Evolutionary conservation across 2,329 filamentous ascomycete species (phyloP), one percentile per base, ranked within the genome.

Genomic region (Cryphonectria nitschkei): DNA sequence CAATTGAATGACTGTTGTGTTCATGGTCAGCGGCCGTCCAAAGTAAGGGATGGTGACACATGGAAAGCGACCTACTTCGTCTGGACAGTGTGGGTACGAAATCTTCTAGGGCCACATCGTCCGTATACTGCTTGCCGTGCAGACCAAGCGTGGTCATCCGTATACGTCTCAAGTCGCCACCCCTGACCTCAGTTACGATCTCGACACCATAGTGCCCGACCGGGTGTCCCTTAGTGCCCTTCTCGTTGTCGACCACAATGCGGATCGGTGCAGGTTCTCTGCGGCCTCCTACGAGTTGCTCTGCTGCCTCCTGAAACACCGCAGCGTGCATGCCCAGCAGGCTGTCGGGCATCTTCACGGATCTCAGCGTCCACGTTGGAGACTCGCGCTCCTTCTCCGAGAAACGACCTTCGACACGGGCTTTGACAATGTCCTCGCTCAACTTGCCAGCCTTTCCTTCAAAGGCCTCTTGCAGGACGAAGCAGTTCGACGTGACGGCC

Each of bases 351-450:
- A 90, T 87, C 71, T 86, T 88, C 19, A 89, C 87, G 29, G 90
- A 92, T 52, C 94, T 89, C 43, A 97, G 87, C 43, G 92, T 92
- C 94, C 94, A 98, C 75, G 88, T 89, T 22, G 90, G 86, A 71
- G 91, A 88, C 79, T 97, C 94, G 71, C 95, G 89, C 82, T 97
- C 93, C n/a, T 84, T 80, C 78, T 97, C 94, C 0, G 92, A 84
- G 76, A 97, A 97, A 14, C 95, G 89, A 7, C 90, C 92, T 80
- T 98, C 95, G 19, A 98, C 89, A 74, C 91, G 90, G 11, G 95
- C 94, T 81, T 95, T 97, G 64, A 90, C 89, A 16, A 98, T 86
- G 74, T 98, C 96, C 80, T 98, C 95, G 39, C 90, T 89, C 81
- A 93, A 90, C 72, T 91, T 93, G 26, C 85, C 83, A 1, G 92